Evolutionary conservation across 768 basidiomycete species (phyloP), one percentile per base, ranked within the genome.

Genomic region (Mycena vulgaris): DNA sequence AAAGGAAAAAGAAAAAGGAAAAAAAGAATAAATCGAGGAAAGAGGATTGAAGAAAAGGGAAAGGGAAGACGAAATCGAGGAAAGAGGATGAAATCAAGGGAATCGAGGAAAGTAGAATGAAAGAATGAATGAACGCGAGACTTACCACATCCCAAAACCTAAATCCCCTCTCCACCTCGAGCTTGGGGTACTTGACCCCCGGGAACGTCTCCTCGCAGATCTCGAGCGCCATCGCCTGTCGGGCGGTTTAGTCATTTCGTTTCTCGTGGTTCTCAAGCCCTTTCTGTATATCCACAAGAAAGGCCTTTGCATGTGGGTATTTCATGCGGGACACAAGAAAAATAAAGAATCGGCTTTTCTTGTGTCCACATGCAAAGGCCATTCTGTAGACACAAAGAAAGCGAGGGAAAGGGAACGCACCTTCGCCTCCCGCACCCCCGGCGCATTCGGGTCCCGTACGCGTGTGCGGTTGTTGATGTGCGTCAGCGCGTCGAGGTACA

Each of bases 61-160:
- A 37, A 28, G 27, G 37, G 31, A 42, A 19, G 1, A 17, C 11
- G 13, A 27, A 37, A 6, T 37, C 13, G 40, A 16, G 2, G 67
- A 76, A 61, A 67, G 58, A 69, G 23, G 35, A 37, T 30, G n/a
- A 53, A 74, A 30, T n/a, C n/a, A n/a, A n/a, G 45, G 66, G 52
- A 51, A 74, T n/a, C n/a, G n/a, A 35, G 33, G 27, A 53, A 45
- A 68, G 63, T n/a, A 67, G 49, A 57, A 64, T 57, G 74, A 66
- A 27, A 57, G 63, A 53, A 66, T 57, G 63, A 66, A 69, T 40
- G 63, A 70, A 49, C 61, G 74, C 59, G 66, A 64, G 49, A 89
- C 96, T 83, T 78, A 98, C 97, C 81, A 97, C 88, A 79, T 98
- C 96, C 97, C 97, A 99, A 87, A 99, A 99, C 77, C 97, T 87